phyloP scores from a whole-genome alignment of 2,329 filamentous ascomycete genomes.

The Aspergillus novofumigatus region DNA sequence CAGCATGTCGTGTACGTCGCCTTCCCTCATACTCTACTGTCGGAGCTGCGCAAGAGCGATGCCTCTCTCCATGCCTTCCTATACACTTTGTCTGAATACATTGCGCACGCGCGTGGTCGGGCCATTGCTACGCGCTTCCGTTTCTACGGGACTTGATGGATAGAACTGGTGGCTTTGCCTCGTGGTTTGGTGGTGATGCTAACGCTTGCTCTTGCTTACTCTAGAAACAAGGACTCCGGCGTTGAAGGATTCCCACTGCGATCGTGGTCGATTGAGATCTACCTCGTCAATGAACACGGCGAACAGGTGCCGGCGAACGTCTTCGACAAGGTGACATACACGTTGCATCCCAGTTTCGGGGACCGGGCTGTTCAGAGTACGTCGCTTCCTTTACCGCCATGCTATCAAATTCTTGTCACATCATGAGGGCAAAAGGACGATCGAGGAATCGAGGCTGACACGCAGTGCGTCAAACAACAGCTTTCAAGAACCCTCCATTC shows the following conservation, averaged over 20 bases:
- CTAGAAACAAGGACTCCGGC: conserved; percentile 72
- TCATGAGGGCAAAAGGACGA: background rate
- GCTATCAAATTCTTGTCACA: background rate
- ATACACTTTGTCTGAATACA: background rate
- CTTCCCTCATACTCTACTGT: conserved; percentile 5
- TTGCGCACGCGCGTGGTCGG: background rate
- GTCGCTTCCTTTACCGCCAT: conserved; percentile 29
- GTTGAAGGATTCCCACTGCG: conserved; percentile 89
- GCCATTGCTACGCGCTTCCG: background rate
- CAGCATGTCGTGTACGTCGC: conserved; percentile 77
- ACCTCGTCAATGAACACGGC: conserved; percentile 77
- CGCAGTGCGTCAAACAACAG: conserved; percentile 40
- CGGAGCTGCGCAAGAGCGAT: background rate
- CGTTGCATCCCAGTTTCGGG: conserved; percentile 89
- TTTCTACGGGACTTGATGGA: background rate
- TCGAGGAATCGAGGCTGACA: conserved; percentile 4
- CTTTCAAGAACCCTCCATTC: conserved; percentile 81
- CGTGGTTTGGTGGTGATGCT: background rate
- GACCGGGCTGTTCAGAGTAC: conserved; percentile 75
- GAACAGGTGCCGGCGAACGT: conserved; percentile 76
- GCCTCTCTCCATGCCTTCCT: conserved; percentile 4
- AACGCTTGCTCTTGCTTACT: conserved; percentile 14
- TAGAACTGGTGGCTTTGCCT: background rate
- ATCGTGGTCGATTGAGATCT: conserved; percentile 84
- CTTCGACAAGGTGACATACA: conserved; percentile 91